Base-by-base conservation (phyloP, 140 eudicot genomes). In the Oenanthe javanica region DNA sequence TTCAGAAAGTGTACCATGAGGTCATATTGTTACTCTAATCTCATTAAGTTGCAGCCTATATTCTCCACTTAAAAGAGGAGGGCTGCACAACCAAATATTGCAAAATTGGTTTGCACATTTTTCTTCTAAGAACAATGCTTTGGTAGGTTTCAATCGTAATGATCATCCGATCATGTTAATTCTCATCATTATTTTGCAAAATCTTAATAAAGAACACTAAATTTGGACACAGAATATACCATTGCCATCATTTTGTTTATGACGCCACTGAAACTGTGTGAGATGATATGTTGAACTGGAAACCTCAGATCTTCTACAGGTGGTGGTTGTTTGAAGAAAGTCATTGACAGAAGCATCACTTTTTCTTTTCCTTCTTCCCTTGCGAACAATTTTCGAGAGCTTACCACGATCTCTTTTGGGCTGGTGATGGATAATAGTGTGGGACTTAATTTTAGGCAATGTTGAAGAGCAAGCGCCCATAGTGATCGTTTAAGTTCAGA, bases 181-280 rank as follows among this genome's bases (percentile, higher is more conserved):
- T 18, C 23, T 71, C 12, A 38, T 42, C 76, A 42, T 71, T 71
- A 1, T 72, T 72, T 16, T 5, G 50, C 6, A 72, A 21, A 18
- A 4, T 27, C 2, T 69, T 25, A 3, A 31, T 42, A 16, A 63
- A 9, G 4, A 23, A 63, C 25, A 23, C 1, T 18, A n/a, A 51
- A 48, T 23, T 50, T 25, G 25, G 66, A 51, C 2, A 67, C 5
- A 52, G 12, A 69, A 76, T 23, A 70, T 87, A 93, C 98, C 92
- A 66, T 83, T 83, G 19, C 89, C 86, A 85, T 93, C 92, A 81
- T 79, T 72, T 40, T 87, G 89, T 72, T 85, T 86, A 51, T 84
- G 92, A 77, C 85, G 96, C 92, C 92, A 91, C 78, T 91, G 90
- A 88, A 85, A 51, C 79, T 90, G 96, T 82, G 91, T 89, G 81